phyloP scores from a whole-genome alignment of 208 protist species.

The Acanthamoeba culbertsoni region DNA sequence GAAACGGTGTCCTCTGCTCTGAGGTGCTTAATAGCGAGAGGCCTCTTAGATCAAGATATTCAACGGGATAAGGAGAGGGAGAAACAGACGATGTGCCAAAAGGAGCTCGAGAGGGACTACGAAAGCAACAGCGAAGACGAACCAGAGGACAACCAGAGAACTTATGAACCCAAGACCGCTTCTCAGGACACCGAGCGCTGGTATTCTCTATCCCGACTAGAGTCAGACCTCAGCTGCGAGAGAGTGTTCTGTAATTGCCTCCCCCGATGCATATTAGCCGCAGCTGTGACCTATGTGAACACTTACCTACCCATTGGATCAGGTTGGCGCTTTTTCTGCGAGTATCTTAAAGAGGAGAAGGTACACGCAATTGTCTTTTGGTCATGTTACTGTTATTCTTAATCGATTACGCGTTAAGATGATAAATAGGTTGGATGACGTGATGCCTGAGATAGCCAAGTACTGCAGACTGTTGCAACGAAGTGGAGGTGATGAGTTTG shows the following conservation, averaged over 20 bases:
- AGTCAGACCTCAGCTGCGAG: neutral
- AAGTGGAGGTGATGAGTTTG: neutral
- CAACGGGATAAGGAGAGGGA: neutral
- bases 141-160: neutral
- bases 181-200: neutral
- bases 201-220: neutral
- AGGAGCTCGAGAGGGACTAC: neutral
- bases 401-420: neutral
- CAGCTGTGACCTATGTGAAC: neutral
- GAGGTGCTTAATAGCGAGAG: neutral
- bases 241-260: neutral
- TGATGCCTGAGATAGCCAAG: conserved; percentile 16
- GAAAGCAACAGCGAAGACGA: neutral
- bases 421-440: neutral
- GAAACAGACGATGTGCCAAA: neutral
- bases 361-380: neutral
- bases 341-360: neutral
- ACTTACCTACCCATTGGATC: neutral
- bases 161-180: neutral
- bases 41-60: neutral
- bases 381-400: neutral
- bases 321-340: neutral
- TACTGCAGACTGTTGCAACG: neutral
- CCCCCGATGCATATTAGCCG: neutral
- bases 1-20: neutral